Percentiles rank a stretch among this genome's conserved stretches.
Conservation (phyloP, 495 filamentous ascomycete genomes). For the Xylaria cubensis region DNA sequence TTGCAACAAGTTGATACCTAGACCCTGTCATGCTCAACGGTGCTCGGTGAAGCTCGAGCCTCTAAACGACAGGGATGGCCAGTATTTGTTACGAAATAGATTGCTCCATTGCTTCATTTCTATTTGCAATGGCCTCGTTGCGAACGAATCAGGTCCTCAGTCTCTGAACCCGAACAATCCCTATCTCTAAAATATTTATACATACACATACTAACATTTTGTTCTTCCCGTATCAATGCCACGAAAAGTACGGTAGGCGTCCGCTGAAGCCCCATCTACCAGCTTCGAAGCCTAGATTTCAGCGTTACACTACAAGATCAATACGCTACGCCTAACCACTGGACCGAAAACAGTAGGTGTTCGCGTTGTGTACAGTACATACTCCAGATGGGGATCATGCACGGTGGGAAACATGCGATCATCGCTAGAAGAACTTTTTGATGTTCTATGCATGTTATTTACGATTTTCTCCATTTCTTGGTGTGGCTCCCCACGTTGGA, state of each 20-base stretch:
- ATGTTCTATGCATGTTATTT: constrained; percentile 10
- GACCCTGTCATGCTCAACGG: constrained; percentile 1
- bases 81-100: constrained; percentile 43
- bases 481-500: constrained; percentile 17
- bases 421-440: neutral
- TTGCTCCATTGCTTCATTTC: constrained; percentile 33
- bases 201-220: neutral
- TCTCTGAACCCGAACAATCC: constrained; percentile 12
- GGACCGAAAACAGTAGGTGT: neutral
- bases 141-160: constrained; percentile 21
- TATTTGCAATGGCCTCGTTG: constrained; percentile 34
- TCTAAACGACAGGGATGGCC: constrained; percentile 21
- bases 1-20: neutral
- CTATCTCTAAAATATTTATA: constrained; percentile 25
- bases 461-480: neutral
- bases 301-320: constrained; percentile 2
- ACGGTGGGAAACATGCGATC: neutral
- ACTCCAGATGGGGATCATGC: neutral
- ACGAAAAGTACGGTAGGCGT: neutral
- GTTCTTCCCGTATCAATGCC: neutral
- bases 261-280: constrained; percentile 4
- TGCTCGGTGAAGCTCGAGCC: constrained; percentile 28
- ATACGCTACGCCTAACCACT: neutral
- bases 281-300: constrained; percentile 18
- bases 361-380: neutral